Percentiles rank a stretch among this genome's conserved stretches.
Evolutionary conservation across 306 rosid species (phyloP).

Genomic region (Malus domestica): DNA sequence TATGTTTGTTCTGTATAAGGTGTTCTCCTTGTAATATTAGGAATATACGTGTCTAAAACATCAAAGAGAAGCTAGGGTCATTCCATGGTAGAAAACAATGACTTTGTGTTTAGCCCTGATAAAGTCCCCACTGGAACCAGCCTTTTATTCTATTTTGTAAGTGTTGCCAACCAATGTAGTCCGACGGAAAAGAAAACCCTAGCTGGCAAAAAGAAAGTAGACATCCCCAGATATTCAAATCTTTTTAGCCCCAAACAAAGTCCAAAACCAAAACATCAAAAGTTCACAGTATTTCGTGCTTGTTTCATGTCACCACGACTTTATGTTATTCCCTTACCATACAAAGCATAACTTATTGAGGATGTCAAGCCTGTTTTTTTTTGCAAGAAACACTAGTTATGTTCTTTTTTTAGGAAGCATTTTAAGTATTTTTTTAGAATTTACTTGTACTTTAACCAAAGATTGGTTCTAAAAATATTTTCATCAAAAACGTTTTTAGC

Average conservation of each 20-base stretch:
- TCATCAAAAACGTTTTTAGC: too few species aligned
- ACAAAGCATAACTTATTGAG: not conserved
- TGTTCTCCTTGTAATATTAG: too few species aligned
- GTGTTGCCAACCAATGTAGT: constrained; percentile 33
- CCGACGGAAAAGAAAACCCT: constrained; percentile 16
- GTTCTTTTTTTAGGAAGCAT: too few species aligned
- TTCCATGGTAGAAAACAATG: too few species aligned
- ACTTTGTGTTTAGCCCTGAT: constrained; percentile 55
- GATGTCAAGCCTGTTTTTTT: too few species aligned
- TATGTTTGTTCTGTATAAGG: too few species aligned
- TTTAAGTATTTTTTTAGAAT: too few species aligned
- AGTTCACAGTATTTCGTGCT: constrained; percentile 32
- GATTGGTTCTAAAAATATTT: too few species aligned
- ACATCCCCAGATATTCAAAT: constrained; percentile 44
- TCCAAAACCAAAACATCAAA: constrained; percentile 33
- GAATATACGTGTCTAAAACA: too few species aligned
- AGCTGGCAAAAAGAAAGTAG: constrained; percentile 15
- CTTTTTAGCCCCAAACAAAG: constrained; percentile 42
- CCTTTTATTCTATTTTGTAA: constrained; percentile 56
- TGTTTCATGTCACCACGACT: not conserved
- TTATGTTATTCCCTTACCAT: not conserved
- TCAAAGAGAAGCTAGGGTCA: too few species aligned
- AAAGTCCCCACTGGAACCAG: constrained; percentile 47
- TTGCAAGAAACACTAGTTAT: too few species aligned
- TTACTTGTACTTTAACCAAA: too few species aligned